Conservation (phyloP, 495 filamentous ascomycete genomes). For the Aspergillus hancockii region DNA sequence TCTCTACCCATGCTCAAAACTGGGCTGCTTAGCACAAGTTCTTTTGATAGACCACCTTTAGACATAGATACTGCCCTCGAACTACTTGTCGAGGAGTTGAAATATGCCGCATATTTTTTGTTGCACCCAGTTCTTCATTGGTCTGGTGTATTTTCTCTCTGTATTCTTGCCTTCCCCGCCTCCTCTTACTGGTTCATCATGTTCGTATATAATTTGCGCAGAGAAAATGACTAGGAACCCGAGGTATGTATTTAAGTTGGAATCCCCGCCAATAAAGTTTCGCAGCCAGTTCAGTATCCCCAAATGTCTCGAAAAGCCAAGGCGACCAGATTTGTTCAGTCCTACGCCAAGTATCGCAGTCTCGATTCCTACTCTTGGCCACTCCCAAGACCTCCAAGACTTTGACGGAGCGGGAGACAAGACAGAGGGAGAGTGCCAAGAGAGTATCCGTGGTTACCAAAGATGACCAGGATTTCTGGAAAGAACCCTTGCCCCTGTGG, state of each 20-base stretch:
- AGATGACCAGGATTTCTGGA: background rate
- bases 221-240: background rate
- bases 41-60: too few relatives aligned
- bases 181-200: too few relatives aligned
- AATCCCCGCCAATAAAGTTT: background rate
- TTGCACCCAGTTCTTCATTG: too few relatives aligned
- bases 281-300: background rate
- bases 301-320: background rate
- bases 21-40: too few relatives aligned
- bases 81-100: too few relatives aligned
- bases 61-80: too few relatives aligned
- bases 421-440: conserved; percentile 9
- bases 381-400: conserved; percentile 9
- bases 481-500: background rate
- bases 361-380: conserved; percentile 5
- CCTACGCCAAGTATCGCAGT: conserved; percentile 3
- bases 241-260: background rate
- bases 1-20: too few relatives aligned
- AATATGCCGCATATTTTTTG: too few relatives aligned
- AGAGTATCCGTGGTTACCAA: conserved; percentile 7
- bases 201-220: background rate
- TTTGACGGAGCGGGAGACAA: conserved; percentile 10
- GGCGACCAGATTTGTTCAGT: conserved; percentile 9
- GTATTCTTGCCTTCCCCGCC: too few relatives aligned
- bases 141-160: too few relatives aligned